These are phyloP conservation scores for Blastocladiella britannica DNA, from an alignment of 192 early-diverging fungal species.

Conservation along the genomic window DNA sequence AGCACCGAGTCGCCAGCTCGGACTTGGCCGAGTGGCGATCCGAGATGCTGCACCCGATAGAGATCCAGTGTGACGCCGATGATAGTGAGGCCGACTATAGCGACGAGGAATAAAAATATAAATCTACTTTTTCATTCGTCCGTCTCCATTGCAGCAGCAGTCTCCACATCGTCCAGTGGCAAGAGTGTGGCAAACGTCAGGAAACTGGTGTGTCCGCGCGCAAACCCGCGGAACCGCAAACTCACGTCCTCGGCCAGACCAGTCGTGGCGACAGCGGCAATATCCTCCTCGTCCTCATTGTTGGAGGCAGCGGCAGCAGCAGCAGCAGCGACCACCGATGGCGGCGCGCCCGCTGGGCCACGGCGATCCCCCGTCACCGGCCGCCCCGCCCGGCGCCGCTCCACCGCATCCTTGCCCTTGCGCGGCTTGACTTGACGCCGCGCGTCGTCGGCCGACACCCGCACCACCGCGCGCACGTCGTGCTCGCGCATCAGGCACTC, in stretches of 20 bases:
- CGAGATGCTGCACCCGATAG: no score
- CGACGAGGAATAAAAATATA: background rate
- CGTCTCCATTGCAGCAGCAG: background rate
- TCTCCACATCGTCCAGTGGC: conserved; percentile 11
- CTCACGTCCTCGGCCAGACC: background rate
- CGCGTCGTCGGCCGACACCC: conserved; percentile 22
- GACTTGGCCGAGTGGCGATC: no score
- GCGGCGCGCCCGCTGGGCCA: background rate
- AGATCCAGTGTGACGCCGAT: no score
- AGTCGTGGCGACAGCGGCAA: background rate
- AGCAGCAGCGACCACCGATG: background rate
- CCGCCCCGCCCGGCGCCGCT: conserved; percentile 11
- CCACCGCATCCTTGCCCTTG: conserved; percentile 9
- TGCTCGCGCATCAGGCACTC: conserved; percentile 72
- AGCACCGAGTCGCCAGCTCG: no score
- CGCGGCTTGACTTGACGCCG: conserved; percentile 14
- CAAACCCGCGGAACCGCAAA: conserved; percentile 16
- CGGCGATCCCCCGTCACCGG: background rate
- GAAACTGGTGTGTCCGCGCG: conserved; percentile 82
- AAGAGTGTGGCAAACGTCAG: conserved; percentile 77
- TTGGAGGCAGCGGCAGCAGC: conserved; percentile 1
- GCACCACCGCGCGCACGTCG: conserved; percentile 26
- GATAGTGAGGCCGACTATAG: no score
- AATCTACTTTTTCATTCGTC: background rate
- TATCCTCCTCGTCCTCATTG: conserved; percentile 7